Evolutionary conservation across 2,329 filamentous ascomycete genomes (phyloP).

Genomic region (Talaromyces sp.): DNA sequence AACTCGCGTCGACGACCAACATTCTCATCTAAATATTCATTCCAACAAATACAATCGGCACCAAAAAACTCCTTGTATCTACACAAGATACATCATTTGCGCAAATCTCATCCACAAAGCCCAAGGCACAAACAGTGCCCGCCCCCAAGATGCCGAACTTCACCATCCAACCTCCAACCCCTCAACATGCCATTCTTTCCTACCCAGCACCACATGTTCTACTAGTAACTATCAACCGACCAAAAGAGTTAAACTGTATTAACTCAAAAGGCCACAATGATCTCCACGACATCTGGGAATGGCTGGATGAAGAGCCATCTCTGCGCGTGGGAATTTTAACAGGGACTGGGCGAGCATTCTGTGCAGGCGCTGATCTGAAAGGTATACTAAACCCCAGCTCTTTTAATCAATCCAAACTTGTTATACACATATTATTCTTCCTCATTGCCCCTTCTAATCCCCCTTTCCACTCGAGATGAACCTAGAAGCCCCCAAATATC

Average conservation of each 20-base stretch:
- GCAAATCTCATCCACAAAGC: neutral
- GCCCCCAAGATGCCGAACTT: slow-evolving; percentile 31
- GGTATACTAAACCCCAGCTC: slow-evolving; percentile 24
- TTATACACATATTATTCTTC: too few relatives aligned
- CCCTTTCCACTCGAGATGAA: too few relatives aligned
- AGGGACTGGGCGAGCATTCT: slow-evolving; percentile 47
- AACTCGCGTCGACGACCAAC: neutral
- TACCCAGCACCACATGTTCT: slow-evolving; percentile 51
- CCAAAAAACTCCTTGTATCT: neutral
- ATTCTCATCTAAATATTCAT: neutral
- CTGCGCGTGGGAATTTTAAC: slow-evolving; percentile 47
- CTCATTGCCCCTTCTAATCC: too few relatives aligned
- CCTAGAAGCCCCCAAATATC: slow-evolving; percentile 3
- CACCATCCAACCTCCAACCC: slow-evolving; percentile 33
- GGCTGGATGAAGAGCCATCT: slow-evolving; percentile 48
- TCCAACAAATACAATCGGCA: too few relatives aligned
- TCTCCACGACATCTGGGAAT: slow-evolving; percentile 47
- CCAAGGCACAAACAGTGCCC: neutral
- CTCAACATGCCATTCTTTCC: slow-evolving; percentile 36
- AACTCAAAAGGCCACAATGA: slow-evolving; percentile 45
- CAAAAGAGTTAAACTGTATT: slow-evolving; percentile 49
- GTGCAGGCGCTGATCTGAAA: slow-evolving; percentile 50
- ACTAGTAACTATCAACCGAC: slow-evolving; percentile 52
- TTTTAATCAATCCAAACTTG: too few relatives aligned
- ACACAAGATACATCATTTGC: neutral